Percentiles rank a stretch among this genome's conserved stretches.
Evolutionary conservation across 805 yeast genomes (phyloP).

Genomic region (Zygotorulaspora chibaensis): DNA sequence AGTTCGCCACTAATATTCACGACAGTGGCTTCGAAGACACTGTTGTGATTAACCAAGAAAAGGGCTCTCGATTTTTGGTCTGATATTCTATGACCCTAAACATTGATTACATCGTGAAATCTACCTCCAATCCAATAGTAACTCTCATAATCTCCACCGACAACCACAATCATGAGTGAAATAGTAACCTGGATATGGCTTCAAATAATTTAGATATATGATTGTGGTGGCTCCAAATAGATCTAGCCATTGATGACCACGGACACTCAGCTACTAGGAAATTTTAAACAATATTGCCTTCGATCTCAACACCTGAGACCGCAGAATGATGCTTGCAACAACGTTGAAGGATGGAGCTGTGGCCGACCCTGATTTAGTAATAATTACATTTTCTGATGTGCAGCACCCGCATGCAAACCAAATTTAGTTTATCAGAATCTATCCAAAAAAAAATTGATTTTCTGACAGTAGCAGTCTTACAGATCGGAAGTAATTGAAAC

Average conservation of each 20-base stretch:
- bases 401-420: conserved; percentile 92
- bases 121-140: conserved; percentile 98
- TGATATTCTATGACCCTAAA: conserved; percentile 96
- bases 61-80: conserved; percentile 96
- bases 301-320: conserved; percentile 76
- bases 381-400: conserved; percentile 90
- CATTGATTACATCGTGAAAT: conserved; percentile 97
- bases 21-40: conserved; percentile 93
- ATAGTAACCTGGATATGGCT: conserved; percentile 89
- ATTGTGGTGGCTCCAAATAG: conserved; percentile 83
- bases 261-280: conserved; percentile 84
- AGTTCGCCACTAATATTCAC: conserved; percentile 92
- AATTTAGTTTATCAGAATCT: conserved; percentile 99
- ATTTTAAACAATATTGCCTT: conserved; percentile 91
- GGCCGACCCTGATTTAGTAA: conserved; percentile 96
- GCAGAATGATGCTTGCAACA: conserved; percentile 88
- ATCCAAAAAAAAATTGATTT: conserved; percentile 88
- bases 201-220: conserved; percentile 88
- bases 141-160: conserved; percentile 94
- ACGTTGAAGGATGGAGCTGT: conserved; percentile 95
- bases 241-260: conserved; percentile 99
- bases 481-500: conserved; percentile 97
- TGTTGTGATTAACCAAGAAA: conserved; percentile 68
- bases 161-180: conserved; percentile 99
- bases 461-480: conserved; percentile 97